Conservation (phyloP, 176 grass and related monocot species). For the Thinopyrum elongatum region DNA sequence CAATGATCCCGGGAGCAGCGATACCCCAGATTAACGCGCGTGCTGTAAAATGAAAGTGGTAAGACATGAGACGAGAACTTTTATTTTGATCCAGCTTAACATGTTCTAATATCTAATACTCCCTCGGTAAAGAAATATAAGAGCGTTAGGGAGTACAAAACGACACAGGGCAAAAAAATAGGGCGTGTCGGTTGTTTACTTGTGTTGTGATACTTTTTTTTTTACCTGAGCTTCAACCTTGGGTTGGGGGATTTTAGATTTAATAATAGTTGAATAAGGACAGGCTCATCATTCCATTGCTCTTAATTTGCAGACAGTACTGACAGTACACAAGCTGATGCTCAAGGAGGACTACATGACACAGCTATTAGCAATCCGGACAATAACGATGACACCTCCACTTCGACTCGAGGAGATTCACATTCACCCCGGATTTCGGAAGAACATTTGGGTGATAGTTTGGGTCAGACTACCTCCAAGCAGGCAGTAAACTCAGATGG, state of each 20-base stretch:
- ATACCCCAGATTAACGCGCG: no score
- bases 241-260: neutral
- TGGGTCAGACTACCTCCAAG: neutral
- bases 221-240: neutral
- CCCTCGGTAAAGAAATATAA: no score
- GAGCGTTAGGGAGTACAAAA: neutral
- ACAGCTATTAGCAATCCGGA: neutral
- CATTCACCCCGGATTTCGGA: neutral
- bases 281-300: neutral
- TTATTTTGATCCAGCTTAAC: no score
- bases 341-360: slow-evolving; percentile 3
- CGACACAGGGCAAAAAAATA: neutral
- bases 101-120: neutral
- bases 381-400: no score
- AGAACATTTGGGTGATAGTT: neutral
- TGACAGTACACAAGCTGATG: neutral
- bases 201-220: neutral
- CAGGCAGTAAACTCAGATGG: neutral
- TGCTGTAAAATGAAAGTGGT: no score
- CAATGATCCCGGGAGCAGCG: no score
- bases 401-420: neutral
- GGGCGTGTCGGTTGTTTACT: no score
- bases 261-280: neutral
- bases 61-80: no score
- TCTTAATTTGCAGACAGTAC: neutral